Percentiles rank a stretch among this genome's conserved stretches.
Evolutionary conservation across 257 asterid species (phyloP).

Genomic region (Oldenlandia corymbosa): DNA sequence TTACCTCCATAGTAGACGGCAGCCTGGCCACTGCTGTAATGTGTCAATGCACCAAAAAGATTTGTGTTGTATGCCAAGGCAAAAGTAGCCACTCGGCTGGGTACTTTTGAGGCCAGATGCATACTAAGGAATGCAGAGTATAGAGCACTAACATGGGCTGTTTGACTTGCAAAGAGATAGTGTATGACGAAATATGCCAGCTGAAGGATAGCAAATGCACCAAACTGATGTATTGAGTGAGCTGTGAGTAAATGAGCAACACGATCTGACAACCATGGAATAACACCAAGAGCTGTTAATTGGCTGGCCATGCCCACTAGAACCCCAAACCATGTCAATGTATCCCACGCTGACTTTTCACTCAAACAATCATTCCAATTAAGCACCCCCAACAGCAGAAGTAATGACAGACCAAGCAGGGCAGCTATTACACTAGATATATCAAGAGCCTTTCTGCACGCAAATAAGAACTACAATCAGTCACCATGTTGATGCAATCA

Average conservation of each 20-base stretch:
- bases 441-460: conserved; percentile 82
- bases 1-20: conserved; percentile 87
- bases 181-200: conserved; percentile 66
- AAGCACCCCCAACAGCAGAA: conserved; percentile 66
- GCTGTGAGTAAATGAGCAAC: conserved; percentile 58
- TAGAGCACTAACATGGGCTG: conserved; percentile 89
- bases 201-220: conserved; percentile 62
- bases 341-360: conserved; percentile 97
- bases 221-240: conserved; percentile 37
- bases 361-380: conserved; percentile 91
- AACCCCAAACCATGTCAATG: conserved; percentile 95
- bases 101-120: conserved; percentile 64
- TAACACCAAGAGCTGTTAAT: conserved; percentile 76
- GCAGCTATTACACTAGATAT: conserved; percentile 91
- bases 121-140: conserved; percentile 79
- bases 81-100: conserved; percentile 46
- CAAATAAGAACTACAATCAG: conserved; percentile 15
- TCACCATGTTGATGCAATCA: conserved; percentile 5
- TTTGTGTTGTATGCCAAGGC: conserved; percentile 64
- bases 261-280: conserved; percentile 72
- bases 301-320: conserved; percentile 95
- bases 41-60: conserved; percentile 80
- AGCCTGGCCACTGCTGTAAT: conserved; percentile 93
- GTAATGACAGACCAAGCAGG: conserved; percentile 90
- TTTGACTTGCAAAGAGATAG: conserved; percentile 84